These are phyloP conservation scores for Coemansia sp. DNA, from an alignment of 192 early-diverging fungal genomes.

Conservation along the genomic window DNA sequence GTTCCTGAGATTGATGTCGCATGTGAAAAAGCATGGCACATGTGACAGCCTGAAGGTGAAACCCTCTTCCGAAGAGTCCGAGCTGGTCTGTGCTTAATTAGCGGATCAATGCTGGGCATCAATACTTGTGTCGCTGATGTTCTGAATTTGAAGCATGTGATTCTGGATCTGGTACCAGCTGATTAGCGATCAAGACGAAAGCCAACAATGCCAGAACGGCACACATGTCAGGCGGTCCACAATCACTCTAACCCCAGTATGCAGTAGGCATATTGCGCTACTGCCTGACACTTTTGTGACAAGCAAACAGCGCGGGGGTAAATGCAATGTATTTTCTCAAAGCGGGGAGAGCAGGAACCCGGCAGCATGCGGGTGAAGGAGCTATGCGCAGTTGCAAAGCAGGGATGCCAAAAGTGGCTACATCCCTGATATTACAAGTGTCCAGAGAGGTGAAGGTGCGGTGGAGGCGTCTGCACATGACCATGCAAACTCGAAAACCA, in stretches of 20 bases:
- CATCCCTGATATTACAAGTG: background rate
- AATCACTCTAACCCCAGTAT: too few relatives aligned
- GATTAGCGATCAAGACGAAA: too few relatives aligned
- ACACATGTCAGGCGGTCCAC: too few relatives aligned
- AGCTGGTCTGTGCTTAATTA: too few relatives aligned
- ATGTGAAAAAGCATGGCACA: background rate
- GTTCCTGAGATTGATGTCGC: background rate
- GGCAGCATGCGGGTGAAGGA: background rate
- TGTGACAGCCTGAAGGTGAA: background rate
- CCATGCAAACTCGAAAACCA: background rate
- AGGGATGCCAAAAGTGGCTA: conserved; percentile 1
- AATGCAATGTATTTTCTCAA: background rate
- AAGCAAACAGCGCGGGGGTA: conserved; percentile 2
- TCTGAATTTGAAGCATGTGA: too few relatives aligned
- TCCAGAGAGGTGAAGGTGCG: background rate
- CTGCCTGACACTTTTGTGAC: background rate
- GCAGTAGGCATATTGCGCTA: background rate
- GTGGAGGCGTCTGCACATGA: conserved; percentile 6
- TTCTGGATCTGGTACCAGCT: too few relatives aligned
- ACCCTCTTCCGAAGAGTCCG: background rate
- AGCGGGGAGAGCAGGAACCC: background rate
- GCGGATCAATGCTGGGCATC: too few relatives aligned
- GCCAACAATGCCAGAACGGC: too few relatives aligned
- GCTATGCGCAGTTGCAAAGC: background rate
- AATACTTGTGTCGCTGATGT: too few relatives aligned